These are phyloP conservation scores for Aspergillus piperis DNA, from an alignment of 2,329 filamentous ascomycete species.

Conservation along the genomic window DNA sequence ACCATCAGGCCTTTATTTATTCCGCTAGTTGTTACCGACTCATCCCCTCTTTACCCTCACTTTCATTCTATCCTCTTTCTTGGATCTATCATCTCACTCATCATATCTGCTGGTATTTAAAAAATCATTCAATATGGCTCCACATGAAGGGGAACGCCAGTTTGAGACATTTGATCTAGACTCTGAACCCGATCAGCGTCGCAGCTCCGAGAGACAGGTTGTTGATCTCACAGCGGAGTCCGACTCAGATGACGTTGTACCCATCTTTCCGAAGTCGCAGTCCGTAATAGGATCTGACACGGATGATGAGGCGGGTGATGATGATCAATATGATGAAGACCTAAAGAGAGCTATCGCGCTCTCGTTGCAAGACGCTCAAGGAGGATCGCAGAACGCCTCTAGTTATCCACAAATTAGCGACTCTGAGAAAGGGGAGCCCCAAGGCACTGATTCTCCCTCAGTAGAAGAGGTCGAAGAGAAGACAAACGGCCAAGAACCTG, in stretches of 20 bases:
- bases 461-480: neutral
- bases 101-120: too few species aligned
- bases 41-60: neutral
- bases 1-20: neutral
- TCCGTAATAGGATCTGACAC: conserved; percentile 30
- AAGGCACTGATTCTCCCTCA: neutral
- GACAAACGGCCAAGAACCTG: neutral
- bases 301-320: conserved; percentile 21
- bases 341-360: conserved; percentile 38
- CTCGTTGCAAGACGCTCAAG: conserved; percentile 31
- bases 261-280: conserved; percentile 30
- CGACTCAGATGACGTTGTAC: conserved; percentile 28
- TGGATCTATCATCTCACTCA: neutral
- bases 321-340: conserved; percentile 35
- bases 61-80: neutral
- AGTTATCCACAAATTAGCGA: neutral
- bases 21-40: too few species aligned
- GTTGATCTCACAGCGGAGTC: conserved; percentile 40
- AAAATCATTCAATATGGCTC: conserved; percentile 3
- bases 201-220: conserved; percentile 12
- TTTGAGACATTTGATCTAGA: neutral
- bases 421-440: neutral
- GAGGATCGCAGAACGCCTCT: conserved; percentile 9
- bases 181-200: neutral
- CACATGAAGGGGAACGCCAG: conserved; percentile 6